Percentiles rank a stretch among this genome's conserved stretches.
Conservation (phyloP, 1,284 basidiomycete genomes). For the Taiwanofungus camphoratus region DNA sequence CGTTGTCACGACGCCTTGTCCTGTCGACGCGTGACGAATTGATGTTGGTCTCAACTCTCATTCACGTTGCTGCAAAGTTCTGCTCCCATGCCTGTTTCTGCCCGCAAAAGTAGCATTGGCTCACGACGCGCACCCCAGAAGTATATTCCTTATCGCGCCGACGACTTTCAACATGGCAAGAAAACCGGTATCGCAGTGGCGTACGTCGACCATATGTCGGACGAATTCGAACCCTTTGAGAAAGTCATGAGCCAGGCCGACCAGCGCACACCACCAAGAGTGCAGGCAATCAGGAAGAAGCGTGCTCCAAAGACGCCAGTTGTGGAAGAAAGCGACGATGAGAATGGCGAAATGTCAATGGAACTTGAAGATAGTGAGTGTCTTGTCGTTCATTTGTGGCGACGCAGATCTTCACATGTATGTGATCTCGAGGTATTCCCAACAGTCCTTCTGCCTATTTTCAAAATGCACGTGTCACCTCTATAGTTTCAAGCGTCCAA, state of each 20-base stretch:
- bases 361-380: slow-evolving; percentile 56
- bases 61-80: too few relatives aligned
- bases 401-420: slow-evolving; percentile 11
- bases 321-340: slow-evolving; percentile 30
- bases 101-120: slow-evolving; percentile 33
- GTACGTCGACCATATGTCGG: slow-evolving; percentile 66
- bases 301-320: slow-evolving; percentile 30
- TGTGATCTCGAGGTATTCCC: slow-evolving; percentile 17
- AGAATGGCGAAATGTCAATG: slow-evolving; percentile 69
- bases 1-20: too few relatives aligned
- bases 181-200: slow-evolving; percentile 66
- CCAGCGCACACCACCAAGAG: slow-evolving; percentile 51
- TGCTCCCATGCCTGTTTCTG: slow-evolving; percentile 28
- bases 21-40: too few relatives aligned
- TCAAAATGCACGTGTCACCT: slow-evolving; percentile 40
- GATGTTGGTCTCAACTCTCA: too few relatives aligned
- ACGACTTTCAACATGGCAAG: slow-evolving; percentile 69
- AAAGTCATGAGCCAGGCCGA: slow-evolving; percentile 70
- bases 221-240: slow-evolving; percentile 82
- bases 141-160: slow-evolving; percentile 69
- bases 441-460: slow-evolving; percentile 53
- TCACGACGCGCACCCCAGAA: slow-evolving; percentile 35
- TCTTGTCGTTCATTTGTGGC: slow-evolving; percentile 10
- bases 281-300: slow-evolving; percentile 36
- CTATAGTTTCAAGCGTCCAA: slow-evolving; percentile 40